A percentile compares a stretch with the other conserved stretches of the same genome.
Conservation (phyloP, 164 flowering plant species). For the Houttuynia cordata region DNA sequence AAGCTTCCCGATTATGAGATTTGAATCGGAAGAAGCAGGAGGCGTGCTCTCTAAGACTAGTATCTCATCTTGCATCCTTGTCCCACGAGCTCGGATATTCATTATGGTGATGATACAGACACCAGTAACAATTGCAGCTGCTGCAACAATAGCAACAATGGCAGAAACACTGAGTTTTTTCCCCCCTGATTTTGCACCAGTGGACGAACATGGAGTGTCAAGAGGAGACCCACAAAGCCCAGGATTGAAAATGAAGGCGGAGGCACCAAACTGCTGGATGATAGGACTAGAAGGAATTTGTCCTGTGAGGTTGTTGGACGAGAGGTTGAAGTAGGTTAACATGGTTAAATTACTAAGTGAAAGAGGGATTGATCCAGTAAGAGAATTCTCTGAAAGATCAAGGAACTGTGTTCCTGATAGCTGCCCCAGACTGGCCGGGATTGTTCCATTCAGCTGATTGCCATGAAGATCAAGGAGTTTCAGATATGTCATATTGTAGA, state of each 20-base stretch:
- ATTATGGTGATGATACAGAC: slow-evolving; percentile 58
- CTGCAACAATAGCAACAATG: slow-evolving; percentile 87
- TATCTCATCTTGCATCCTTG: slow-evolving; percentile 24
- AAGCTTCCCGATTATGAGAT: slow-evolving; percentile 75
- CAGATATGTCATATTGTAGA: slow-evolving; percentile 64
- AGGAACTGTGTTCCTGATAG: slow-evolving; percentile 35
- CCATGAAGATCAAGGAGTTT: slow-evolving; percentile 56
- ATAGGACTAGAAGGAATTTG: slow-evolving; percentile 38
- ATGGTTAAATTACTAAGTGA: slow-evolving; percentile 47
- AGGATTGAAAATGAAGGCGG: slow-evolving; percentile 61
- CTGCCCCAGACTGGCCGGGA: slow-evolving; percentile 54
- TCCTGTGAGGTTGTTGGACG: slow-evolving; percentile 72
- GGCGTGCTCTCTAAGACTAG: slow-evolving; percentile 63
- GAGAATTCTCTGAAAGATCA: slow-evolving; percentile 60
- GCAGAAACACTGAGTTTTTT: slow-evolving; percentile 55
- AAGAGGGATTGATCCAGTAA: slow-evolving; percentile 59
- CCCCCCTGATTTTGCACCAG: slow-evolving; percentile 10
- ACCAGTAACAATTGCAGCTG: slow-evolving; percentile 68
- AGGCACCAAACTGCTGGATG: slow-evolving; percentile 44
- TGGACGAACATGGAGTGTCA: slow-evolving; percentile 30
- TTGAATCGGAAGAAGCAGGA: slow-evolving; percentile 61
- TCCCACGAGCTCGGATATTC: slow-evolving; percentile 52
- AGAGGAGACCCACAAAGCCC: slow-evolving; percentile 76
- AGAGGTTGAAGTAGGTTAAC: slow-evolving; percentile 57
- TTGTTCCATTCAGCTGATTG: slow-evolving; percentile 60